Conservation (phyloP, 371 early-diverging fungal genomes). For the Sporodiniella umbellata region DNA sequence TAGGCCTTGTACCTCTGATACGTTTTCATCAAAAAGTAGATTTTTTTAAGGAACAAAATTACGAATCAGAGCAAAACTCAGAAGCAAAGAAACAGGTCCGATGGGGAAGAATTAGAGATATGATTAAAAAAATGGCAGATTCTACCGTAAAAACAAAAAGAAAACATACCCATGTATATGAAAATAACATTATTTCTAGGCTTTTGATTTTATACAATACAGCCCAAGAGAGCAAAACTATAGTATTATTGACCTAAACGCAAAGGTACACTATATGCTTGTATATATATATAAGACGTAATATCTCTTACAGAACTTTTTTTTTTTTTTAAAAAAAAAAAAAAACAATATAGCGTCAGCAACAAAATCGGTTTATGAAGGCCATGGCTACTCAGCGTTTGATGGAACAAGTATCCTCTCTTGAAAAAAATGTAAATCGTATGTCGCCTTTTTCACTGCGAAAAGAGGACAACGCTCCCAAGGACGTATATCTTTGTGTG, state of each 20-base stretch:
- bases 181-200: constrained; percentile 13
- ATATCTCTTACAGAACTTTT: too few relatives aligned
- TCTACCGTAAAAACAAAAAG: constrained; percentile 25
- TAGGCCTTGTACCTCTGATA: constrained; percentile 31
- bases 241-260: constrained; percentile 54
- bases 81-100: constrained; percentile 41
- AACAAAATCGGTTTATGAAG: constrained; percentile 56
- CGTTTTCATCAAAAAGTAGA: constrained; percentile 37
- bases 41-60: constrained; percentile 36
- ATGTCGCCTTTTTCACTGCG: constrained; percentile 20
- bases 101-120: constrained; percentile 41
- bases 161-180: neutral
- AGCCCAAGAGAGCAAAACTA: constrained; percentile 49
- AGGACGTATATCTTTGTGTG: constrained; percentile 38
- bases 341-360: constrained; percentile 35
- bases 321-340: too few relatives aligned
- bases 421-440: constrained; percentile 53
- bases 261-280: constrained; percentile 30
- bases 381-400: constrained; percentile 63
- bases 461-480: constrained; percentile 6
- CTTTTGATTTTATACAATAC: constrained; percentile 51
- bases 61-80: constrained; percentile 18
- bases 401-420: constrained; percentile 58
- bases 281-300: too few relatives aligned
- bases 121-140: constrained; percentile 37